A percentile compares a stretch with the other conserved stretches of the same genome.
phyloP scores from a whole-genome alignment of 2,329 filamentous ascomycete genomes.

The Fusarium protoensiforme region DNA sequence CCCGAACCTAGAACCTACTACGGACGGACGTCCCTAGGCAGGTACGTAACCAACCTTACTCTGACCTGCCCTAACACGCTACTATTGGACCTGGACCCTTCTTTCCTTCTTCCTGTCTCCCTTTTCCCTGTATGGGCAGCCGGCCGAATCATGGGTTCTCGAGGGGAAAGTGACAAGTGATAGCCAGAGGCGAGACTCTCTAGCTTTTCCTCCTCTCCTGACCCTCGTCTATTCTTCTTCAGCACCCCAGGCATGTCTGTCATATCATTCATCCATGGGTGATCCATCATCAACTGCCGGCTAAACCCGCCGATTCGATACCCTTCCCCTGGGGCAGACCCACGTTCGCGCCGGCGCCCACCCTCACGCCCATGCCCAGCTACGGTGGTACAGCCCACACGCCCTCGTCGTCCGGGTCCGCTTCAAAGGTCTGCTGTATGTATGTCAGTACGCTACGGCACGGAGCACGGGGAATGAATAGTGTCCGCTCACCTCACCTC shows the following conservation, averaged over 20 bases:
- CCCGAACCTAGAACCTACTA: neutral
- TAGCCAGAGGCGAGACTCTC: constrained; percentile 21
- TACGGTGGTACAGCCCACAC: constrained; percentile 17
- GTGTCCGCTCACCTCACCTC: neutral
- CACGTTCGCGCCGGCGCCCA: constrained; percentile 9
- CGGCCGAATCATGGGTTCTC: constrained; percentile 13
- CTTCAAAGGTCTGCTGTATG: neutral
- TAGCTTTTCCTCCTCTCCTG: constrained; percentile 9
- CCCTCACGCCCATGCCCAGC: neutral
- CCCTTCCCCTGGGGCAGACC: constrained; percentile 34
- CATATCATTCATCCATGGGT: constrained; percentile 13
- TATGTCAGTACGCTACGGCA: neutral
- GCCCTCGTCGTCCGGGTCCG: constrained; percentile 6
- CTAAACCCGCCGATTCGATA: constrained; percentile 38
- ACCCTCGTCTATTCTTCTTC: constrained; percentile 16
- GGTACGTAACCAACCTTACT: neutral
- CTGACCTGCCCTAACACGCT: constrained; percentile 3
- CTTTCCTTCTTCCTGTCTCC: constrained; percentile 20
- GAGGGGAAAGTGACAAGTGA: constrained; percentile 31
- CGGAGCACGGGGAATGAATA: neutral
- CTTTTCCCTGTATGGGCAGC: constrained; percentile 7
- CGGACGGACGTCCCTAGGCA: neutral
- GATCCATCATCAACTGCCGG: constrained; percentile 6
- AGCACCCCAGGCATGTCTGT: constrained; percentile 15
- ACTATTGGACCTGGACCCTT: constrained; percentile 8